Conservation (phyloP, 768 basidiomycete species). For the Serendipita vermifera region DNA sequence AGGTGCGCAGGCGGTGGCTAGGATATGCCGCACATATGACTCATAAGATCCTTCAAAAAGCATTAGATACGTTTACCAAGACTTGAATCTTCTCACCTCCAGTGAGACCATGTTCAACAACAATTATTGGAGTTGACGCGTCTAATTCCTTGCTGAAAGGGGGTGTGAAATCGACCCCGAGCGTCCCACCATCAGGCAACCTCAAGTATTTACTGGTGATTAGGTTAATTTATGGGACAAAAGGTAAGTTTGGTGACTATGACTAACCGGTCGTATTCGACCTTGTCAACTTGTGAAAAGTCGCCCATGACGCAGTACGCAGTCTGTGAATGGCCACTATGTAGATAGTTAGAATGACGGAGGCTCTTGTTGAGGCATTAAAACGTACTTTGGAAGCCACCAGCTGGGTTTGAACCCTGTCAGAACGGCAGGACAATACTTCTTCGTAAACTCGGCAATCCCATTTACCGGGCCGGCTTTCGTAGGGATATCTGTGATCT, state of each 20-base stretch:
- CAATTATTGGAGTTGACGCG: constrained; percentile 32
- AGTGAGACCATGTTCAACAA: constrained; percentile 33
- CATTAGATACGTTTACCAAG: neutral
- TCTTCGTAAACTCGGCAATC: neutral
- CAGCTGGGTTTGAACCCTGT: constrained; percentile 20
- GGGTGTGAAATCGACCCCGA: constrained; percentile 25
- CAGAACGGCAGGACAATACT: neutral
- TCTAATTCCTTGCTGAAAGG: constrained; percentile 18
- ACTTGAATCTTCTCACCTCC: constrained; percentile 26
- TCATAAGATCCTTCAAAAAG: constrained; percentile 61
- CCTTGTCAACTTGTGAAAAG: constrained; percentile 27
- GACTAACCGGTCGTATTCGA: constrained; percentile 26
- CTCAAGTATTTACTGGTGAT: constrained; percentile 24
- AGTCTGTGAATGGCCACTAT: constrained; percentile 29
- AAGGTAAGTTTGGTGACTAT: neutral
- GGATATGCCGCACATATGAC: constrained; percentile 72
- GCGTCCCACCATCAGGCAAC: constrained; percentile 30
- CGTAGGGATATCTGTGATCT: neutral
- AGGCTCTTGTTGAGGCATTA: neutral
- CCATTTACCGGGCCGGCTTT: neutral
- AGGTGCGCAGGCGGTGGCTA: constrained; percentile 58
- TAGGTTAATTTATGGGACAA: constrained; percentile 13
- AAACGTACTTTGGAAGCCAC: constrained; percentile 25
- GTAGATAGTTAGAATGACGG: neutral
- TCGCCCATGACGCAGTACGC: constrained; percentile 27